A percentile compares a stretch with the other conserved stretches of the same genome.
Evolutionary conservation across 768 basidiomycete species (phyloP).

Genomic region (Tubosaeta sp.): DNA sequence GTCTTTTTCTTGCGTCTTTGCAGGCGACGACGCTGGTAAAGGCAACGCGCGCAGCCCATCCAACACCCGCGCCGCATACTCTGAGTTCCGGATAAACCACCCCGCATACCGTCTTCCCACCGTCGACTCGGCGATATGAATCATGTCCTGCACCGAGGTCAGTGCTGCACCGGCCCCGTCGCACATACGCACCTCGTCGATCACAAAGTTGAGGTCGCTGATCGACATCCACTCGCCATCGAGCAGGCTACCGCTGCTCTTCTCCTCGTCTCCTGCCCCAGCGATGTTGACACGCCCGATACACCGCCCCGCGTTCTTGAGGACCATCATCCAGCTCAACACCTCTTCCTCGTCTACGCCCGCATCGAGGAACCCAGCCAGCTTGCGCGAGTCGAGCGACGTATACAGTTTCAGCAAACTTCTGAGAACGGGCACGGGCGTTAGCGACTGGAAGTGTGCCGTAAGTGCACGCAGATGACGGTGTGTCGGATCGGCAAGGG

Average conservation of each 20-base stretch:
- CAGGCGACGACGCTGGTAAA: constrained; percentile 34
- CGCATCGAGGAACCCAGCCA: constrained; percentile 81
- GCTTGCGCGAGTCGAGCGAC: constrained; percentile 84
- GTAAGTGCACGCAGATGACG: constrained; percentile 86
- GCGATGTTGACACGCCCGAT: constrained; percentile 40
- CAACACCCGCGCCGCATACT: constrained; percentile 82
- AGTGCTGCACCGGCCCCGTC: not conserved
- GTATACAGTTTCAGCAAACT: constrained; percentile 96
- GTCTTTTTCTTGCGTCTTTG: constrained; percentile 15
- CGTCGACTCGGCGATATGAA: constrained; percentile 93
- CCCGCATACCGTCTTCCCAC: constrained; percentile 91
- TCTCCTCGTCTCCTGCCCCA: constrained; percentile 40
- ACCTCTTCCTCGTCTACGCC: constrained; percentile 86
- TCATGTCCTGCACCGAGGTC: constrained; percentile 68
- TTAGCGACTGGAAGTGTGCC: constrained; percentile 69
- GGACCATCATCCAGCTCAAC: constrained; percentile 94
- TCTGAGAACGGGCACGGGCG: constrained; percentile 78
- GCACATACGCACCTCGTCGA: constrained; percentile 71
- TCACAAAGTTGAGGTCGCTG: constrained; percentile 93
- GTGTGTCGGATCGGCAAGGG: constrained; percentile 61
- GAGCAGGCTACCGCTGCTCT: constrained; percentile 50
- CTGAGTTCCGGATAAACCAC: constrained; percentile 96
- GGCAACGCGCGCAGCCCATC: constrained; percentile 67
- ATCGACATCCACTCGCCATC: constrained; percentile 85
- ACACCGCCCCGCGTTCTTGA: constrained; percentile 85